These are phyloP conservation scores for Coemansia sp. DNA, from an alignment of 192 early-diverging fungal genomes.

Conservation along the genomic window DNA sequence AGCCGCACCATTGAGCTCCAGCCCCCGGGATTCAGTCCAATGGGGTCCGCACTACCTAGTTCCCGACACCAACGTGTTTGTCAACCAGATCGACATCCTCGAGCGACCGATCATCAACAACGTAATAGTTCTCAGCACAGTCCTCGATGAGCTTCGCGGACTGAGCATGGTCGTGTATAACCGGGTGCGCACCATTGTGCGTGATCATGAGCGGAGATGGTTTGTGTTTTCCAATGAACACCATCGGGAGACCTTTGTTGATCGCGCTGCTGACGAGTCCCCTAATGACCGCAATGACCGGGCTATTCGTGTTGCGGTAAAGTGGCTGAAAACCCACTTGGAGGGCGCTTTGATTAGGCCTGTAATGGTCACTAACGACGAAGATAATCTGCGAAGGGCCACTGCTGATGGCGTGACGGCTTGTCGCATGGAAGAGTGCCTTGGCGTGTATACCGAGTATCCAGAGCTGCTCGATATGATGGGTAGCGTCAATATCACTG, in stretches of 20 bases:
- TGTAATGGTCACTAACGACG: constrained; percentile 85
- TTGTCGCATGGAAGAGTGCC: constrained; percentile 75
- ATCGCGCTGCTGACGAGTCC: constrained; percentile 74
- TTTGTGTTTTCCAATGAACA: constrained; percentile 97
- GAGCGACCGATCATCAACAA: constrained; percentile 84
- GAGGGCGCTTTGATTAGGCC: constrained; percentile 53
- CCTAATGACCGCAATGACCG: constrained; percentile 96
- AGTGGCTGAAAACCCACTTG: constrained; percentile 84
- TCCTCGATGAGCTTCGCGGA: constrained; percentile 87
- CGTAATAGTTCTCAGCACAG: constrained; percentile 92
- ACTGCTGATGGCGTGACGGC: constrained; percentile 62
- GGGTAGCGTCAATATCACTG: constrained; percentile 51
- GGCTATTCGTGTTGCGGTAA: constrained; percentile 81
- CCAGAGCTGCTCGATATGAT: constrained; percentile 96
- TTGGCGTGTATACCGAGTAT: constrained; percentile 64
- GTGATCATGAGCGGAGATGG: constrained; percentile 72
- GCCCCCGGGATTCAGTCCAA: constrained; percentile 55
- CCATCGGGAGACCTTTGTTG: constrained; percentile 84
- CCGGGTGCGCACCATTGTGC: constrained; percentile 70
- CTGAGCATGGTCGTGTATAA: constrained; percentile 77
- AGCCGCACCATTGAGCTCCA: constrained; percentile 43
- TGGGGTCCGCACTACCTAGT: constrained; percentile 74
- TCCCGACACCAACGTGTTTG: constrained; percentile 94
- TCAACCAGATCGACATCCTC: constrained; percentile 92
- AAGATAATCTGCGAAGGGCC: constrained; percentile 77